phyloP scores from a whole-genome alignment of 176 grass and related monocot genomes.

The Raddia distichophylla region DNA sequence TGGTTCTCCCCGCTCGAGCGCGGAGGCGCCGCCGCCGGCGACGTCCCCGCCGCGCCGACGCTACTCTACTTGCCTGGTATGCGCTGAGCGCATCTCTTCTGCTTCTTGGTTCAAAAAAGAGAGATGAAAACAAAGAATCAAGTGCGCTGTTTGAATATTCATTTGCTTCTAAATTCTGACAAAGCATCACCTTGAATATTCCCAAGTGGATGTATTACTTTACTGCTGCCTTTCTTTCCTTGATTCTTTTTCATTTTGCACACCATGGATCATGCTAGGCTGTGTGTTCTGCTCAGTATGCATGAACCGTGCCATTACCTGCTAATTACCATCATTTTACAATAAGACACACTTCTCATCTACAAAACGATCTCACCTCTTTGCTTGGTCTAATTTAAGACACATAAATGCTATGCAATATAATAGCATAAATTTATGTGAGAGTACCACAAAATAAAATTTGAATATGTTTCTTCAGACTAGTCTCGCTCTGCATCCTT shows the following conservation, averaged over 20 bases:
- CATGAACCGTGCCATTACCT: no score
- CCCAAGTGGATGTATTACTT: neutral
- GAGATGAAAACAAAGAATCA: no score
- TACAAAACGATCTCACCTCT: neutral
- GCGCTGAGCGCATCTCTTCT: slow-evolving; percentile 11
- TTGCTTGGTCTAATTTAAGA: neutral
- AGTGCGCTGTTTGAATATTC: slow-evolving; percentile 19
- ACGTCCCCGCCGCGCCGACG: slow-evolving; percentile 59
- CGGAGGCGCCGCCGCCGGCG: slow-evolving; percentile 20
- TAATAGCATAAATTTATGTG: neutral
- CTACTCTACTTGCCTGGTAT: slow-evolving; percentile 88
- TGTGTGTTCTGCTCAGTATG: no score
- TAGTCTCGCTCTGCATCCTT: neutral
- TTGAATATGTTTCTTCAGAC: neutral
- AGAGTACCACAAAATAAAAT: neutral
- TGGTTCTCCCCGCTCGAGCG: slow-evolving; percentile 86
- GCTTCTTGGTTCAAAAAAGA: neutral
- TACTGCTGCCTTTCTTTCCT: no score
- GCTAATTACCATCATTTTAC: neutral
- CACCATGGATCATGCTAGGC: no score
- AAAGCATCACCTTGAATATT: neutral
- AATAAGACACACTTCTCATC: neutral
- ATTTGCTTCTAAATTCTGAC: neutral
- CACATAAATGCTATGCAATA: neutral
- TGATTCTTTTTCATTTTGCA: neutral